A percentile compares a stretch with the other conserved stretches of the same genome.
phyloP scores from a whole-genome alignment of 2,329 filamentous ascomycete genomes.

The Talaromyces sp. region DNA sequence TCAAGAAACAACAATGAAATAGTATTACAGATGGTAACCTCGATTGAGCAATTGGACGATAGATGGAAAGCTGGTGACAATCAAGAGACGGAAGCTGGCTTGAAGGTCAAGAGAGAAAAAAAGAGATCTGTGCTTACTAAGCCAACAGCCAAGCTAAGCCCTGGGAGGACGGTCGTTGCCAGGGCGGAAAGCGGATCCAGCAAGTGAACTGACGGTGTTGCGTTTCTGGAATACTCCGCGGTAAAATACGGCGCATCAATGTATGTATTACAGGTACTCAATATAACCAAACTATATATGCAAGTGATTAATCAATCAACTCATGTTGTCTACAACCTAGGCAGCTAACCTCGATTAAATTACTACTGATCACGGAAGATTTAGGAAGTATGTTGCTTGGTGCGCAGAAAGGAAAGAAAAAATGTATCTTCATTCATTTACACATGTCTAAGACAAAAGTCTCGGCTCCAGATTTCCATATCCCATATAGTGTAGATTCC shows the following conservation, averaged over 20 bases:
- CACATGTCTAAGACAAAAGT: background rate
- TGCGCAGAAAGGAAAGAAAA: background rate
- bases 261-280: background rate
- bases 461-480: background rate
- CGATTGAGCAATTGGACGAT: background rate
- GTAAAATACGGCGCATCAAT: background rate
- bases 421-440: background rate
- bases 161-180: background rate
- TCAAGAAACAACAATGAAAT: slow-evolving; percentile 1
- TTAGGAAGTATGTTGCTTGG: background rate
- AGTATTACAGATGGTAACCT: background rate
- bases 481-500: too few species aligned
- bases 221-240: background rate
- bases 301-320: background rate
- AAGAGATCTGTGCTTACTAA: slow-evolving; percentile 5
- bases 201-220: background rate
- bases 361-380: background rate
- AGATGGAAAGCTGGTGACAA: background rate
- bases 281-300: too few species aligned
- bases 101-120: background rate
- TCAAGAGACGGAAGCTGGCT: background rate
- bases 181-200: background rate
- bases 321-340: background rate
- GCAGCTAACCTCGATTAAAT: background rate
- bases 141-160: background rate